Conservation (phyloP, 1,284 basidiomycete genomes). For the Psilocybe mexicana region DNA sequence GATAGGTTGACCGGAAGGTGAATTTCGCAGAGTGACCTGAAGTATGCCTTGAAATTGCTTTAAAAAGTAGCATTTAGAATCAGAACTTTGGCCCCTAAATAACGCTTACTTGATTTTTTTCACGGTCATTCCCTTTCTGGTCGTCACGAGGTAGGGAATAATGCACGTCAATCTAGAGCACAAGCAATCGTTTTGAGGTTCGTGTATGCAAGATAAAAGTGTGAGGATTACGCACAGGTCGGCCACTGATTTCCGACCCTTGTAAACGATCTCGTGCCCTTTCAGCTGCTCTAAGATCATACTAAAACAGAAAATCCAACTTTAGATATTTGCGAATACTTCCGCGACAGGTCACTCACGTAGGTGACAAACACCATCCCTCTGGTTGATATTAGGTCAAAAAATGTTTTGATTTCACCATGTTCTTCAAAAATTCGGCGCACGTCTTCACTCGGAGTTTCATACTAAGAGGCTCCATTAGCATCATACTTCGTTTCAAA, state of each 20-base stretch:
- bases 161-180: conserved; percentile 89
- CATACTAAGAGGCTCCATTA: conserved; percentile 63
- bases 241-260: conserved; percentile 79
- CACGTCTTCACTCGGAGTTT: conserved; percentile 85
- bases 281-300: conserved; percentile 89
- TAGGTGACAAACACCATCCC: conserved; percentile 99
- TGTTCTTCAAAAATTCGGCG: conserved; percentile 85
- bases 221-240: conserved; percentile 63
- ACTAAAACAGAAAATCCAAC: conserved; percentile 49
- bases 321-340: no score
- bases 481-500: conserved; percentile 8
- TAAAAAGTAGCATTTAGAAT: conserved; percentile 4
- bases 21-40: conserved; percentile 75
- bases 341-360: conserved; percentile 56
- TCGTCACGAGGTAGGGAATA: conserved; percentile 94
- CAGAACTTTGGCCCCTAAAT: neutral
- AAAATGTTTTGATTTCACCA: conserved; percentile 96
- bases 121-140: conserved; percentile 75
- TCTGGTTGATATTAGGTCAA: conserved; percentile 89
- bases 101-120: conserved; percentile 80
- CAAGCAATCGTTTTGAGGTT: conserved; percentile 4
- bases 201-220: neutral
- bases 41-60: conserved; percentile 81
- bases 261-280: conserved; percentile 86
- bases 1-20: conserved; percentile 63